Base-by-base conservation (phyloP, 768 basidiomycete genomes). In the Psilocybe azurescens region DNA sequence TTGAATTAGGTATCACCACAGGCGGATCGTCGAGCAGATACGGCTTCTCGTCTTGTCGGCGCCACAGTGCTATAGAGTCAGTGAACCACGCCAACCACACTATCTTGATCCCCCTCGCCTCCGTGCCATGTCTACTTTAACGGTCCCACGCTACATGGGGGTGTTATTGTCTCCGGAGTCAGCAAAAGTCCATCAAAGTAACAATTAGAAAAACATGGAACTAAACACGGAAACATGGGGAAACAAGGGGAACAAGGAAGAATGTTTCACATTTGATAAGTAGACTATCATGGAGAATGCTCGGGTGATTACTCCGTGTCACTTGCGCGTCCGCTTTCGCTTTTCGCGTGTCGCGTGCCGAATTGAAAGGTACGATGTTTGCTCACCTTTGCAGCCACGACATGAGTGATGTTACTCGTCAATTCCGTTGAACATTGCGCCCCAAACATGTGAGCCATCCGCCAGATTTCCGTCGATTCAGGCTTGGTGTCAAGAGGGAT, bases 1-100 rank as follows among this genome's bases (percentile, higher is more conserved):
- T 79, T 41, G 75, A 74, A 57, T 65, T 76, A 13, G 72, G 73
- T 36, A 33, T 56, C 41, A 61, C 65, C 51, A 54, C 74, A 47
- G 82, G 75, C 18, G 84, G 85, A 53, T 84, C 85, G 69, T 91
- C 89, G 56, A 92, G 80, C 46, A 93, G 77, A 77, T 95, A 97
- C 2, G 83, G 83, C 1, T 78, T 80, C 76, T 97, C 97, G 64
- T 91, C 88, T 70, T 91, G 89, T 58, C 86, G 86, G 56, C 77
- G 77, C 95, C 97, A 98, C n/a, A 89, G 79, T n/a, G 92, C 89
- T 59, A 96, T 79, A 10, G 90, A 94, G 72, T 96, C 92, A 33
- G 86, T 88, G 70, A 99, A 91, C 97, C 97, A 99, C 8, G 85
- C 80, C 7, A 91, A 75, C 87, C 92, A 93, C 18, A 99, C 94